Conservation (phyloP, 768 basidiomycete genomes). For the Holtermanniella nyarrowii region DNA sequence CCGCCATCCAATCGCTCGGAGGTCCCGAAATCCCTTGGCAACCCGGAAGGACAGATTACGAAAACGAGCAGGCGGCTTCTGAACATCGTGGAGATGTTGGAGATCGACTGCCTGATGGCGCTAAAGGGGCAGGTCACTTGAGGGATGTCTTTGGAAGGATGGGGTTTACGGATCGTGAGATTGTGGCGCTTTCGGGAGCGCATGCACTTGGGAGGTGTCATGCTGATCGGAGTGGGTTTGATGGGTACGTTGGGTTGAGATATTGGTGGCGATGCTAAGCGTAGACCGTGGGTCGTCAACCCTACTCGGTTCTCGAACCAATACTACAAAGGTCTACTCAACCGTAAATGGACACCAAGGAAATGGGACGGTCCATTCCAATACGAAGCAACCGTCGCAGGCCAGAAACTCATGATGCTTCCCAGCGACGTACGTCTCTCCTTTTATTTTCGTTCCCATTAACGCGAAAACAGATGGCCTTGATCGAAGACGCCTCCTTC, state of each 20-base stretch:
- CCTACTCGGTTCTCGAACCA: conserved; percentile 42
- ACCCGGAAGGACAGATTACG: conserved; percentile 40
- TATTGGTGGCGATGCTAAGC: not conserved
- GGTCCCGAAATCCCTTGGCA: conserved; percentile 40
- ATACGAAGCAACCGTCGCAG: conserved; percentile 37
- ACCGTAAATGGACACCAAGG: conserved; percentile 35
- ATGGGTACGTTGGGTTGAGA: conserved; percentile 20
- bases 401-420: conserved; percentile 41
- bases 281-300: conserved; percentile 39
- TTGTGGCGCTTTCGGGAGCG: conserved; percentile 41
- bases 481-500: conserved; percentile 36
- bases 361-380: conserved; percentile 42
- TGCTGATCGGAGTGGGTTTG: conserved; percentile 40
- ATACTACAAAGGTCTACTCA: conserved; percentile 39
- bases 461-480: conserved; percentile 27
- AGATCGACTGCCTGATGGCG: conserved; percentile 40
- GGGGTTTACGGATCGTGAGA: conserved; percentile 41
- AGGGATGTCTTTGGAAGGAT: conserved; percentile 39
- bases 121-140: conserved; percentile 38
- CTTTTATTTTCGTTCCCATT: not conserved
- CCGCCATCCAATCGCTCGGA: conserved; percentile 36
- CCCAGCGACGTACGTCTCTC: conserved; percentile 35
- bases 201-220: conserved; percentile 40
- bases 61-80: conserved; percentile 24
- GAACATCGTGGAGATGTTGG: conserved; percentile 37